Percentiles rank a stretch among this genome's conserved stretches.
phyloP scores from a whole-genome alignment of 805 yeast genomes.

The Metschnikowia orientalis region DNA sequence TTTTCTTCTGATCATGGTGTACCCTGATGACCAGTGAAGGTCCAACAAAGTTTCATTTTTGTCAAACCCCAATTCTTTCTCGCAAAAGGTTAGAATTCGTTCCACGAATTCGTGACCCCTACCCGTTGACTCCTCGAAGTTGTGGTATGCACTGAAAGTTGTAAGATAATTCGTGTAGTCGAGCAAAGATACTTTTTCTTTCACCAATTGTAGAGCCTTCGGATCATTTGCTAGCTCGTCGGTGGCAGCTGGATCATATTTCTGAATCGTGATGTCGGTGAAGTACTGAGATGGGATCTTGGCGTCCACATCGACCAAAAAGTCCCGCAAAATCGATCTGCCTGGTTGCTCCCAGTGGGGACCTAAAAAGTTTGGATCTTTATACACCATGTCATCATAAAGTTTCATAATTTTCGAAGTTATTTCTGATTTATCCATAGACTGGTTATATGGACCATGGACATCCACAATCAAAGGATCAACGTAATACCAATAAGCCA shows the following conservation, averaged over 20 bases:
- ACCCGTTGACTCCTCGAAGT: slow-evolving; percentile 42
- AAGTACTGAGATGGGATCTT: slow-evolving; percentile 40
- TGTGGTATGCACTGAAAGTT: slow-evolving; percentile 72
- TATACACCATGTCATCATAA: slow-evolving; percentile 40
- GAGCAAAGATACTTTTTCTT: slow-evolving; percentile 38
- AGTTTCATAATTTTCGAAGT: slow-evolving; percentile 22
- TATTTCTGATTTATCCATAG: slow-evolving; percentile 13
- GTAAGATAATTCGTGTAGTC: slow-evolving; percentile 49
- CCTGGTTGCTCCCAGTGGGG: slow-evolving; percentile 90
- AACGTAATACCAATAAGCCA: slow-evolving; percentile 21
- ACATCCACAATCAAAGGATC: slow-evolving; percentile 32
- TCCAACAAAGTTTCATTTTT: slow-evolving; percentile 32
- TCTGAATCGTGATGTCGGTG: slow-evolving; percentile 31
- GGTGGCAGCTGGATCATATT: slow-evolving; percentile 23
- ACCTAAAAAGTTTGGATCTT: slow-evolving; percentile 46
- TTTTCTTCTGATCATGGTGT: slow-evolving; percentile 41
- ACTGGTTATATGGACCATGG: slow-evolving; percentile 17
- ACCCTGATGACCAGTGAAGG: slow-evolving; percentile 48
- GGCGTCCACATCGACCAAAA: slow-evolving; percentile 41
- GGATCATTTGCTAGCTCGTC: slow-evolving; percentile 14
- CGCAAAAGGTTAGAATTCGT: slow-evolving; percentile 30
- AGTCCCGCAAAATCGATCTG: slow-evolving; percentile 45
- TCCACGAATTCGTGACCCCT: slow-evolving; percentile 33
- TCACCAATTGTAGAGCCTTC: slow-evolving; percentile 19
- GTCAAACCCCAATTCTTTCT: slow-evolving; percentile 44